A percentile compares a stretch with the other conserved stretches of the same genome.
phyloP scores from a whole-genome alignment of 2,329 filamentous ascomycete species.

The Rhytidhysteron rufulum region DNA sequence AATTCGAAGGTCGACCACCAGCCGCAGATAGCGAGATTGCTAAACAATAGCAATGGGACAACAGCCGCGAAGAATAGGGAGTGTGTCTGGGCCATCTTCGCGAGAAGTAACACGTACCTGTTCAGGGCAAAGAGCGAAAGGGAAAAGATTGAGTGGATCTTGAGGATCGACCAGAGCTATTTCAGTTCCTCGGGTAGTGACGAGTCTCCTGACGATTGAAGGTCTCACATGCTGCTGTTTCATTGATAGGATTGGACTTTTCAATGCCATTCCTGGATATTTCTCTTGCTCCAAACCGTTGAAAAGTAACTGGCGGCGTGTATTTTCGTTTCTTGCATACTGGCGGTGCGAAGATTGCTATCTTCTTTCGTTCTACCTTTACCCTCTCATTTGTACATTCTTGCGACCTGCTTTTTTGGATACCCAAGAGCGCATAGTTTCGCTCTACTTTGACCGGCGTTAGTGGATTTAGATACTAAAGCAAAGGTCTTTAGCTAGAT shows the following conservation, averaged over 20 bases:
- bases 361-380: background rate
- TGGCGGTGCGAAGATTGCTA: no score
- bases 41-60: slow-evolving; percentile 43
- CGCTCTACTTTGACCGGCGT: background rate
- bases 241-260: background rate
- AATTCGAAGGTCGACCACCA: slow-evolving; percentile 91
- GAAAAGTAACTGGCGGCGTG: background rate
- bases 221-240: background rate
- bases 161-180: slow-evolving; percentile 84
- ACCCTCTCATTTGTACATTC: background rate
- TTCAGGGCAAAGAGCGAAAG: slow-evolving; percentile 86
- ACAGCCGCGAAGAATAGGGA: slow-evolving; percentile 38
- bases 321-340: background rate
- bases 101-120: slow-evolving; percentile 89
- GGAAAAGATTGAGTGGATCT: slow-evolving; percentile 96
- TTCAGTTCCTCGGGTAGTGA: slow-evolving; percentile 37
- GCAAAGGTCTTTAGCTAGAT: background rate
- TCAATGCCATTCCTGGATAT: background rate
- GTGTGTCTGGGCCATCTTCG: slow-evolving; percentile 91
- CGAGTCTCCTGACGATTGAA: slow-evolving; percentile 5
- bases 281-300: no score
- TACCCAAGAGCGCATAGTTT: background rate
- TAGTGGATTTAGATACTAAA: background rate
- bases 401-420: background rate
- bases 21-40: slow-evolving; percentile 76